Percentiles rank a stretch among this genome's conserved stretches.
These are phyloP conservation scores for Hirsutella minnesotensis DNA, from an alignment of 2,329 filamentous ascomycete species.

Conservation along the genomic window DNA sequence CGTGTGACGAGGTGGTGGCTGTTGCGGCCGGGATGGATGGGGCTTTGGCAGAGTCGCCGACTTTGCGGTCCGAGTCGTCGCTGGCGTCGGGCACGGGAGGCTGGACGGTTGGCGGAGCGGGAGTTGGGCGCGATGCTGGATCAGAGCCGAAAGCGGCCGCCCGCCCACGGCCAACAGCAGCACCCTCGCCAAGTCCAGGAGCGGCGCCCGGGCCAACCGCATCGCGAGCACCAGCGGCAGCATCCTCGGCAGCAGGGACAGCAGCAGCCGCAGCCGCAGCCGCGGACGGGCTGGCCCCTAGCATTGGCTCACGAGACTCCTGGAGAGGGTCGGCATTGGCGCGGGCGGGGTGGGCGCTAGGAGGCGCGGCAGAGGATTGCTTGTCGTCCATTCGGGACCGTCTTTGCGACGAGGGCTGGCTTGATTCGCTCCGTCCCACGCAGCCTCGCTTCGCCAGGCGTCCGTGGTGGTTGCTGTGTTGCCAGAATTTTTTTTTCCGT, in stretches of 20 bases:
- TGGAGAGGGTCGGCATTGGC: conserved; percentile 6
- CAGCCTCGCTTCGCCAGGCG: background rate
- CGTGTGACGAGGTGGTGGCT: background rate
- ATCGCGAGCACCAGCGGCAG: too few relatives aligned
- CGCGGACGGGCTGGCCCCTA: background rate
- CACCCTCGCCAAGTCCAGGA: too few relatives aligned
- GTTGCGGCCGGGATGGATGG: too few relatives aligned
- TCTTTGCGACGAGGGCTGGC: background rate
- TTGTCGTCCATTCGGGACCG: conserved; percentile 6
- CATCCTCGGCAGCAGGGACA: too few relatives aligned
- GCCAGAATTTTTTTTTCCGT: background rate
- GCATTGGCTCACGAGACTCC: conserved; percentile 8
- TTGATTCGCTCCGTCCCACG: background rate
- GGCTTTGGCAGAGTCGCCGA: background rate
- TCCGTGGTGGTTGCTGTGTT: background rate
- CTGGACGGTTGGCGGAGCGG: background rate
- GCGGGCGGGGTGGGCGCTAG: conserved; percentile 8
- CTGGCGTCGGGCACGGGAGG: too few relatives aligned
- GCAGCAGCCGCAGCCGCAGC: too few relatives aligned
- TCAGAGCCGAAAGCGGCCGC: too few relatives aligned
- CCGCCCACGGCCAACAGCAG: too few relatives aligned
- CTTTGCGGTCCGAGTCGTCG: too few relatives aligned
- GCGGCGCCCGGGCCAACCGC: too few relatives aligned
- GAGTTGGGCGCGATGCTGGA: background rate
- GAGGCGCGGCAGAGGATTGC: conserved; percentile 2